phyloP scores from a whole-genome alignment of 116 monocot genomes.

The Posidonia oceanica region DNA sequence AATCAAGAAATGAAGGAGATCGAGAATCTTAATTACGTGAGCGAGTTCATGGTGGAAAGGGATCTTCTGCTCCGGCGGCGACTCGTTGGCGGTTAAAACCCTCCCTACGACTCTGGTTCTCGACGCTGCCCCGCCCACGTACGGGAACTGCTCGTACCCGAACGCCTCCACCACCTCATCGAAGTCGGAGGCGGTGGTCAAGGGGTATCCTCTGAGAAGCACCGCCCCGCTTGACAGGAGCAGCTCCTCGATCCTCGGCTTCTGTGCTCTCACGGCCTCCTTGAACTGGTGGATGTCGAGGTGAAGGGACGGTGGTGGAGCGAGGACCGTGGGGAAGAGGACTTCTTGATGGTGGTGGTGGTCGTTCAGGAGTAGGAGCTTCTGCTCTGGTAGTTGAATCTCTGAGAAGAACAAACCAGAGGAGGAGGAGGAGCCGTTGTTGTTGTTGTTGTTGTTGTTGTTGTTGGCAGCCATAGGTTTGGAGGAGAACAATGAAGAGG shows the following conservation, averaged over 20 bases:
- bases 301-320: constrained; percentile 15
- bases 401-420: constrained; percentile 19
- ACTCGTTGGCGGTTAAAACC: constrained; percentile 92
- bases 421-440: too few species aligned
- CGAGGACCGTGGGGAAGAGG: constrained; percentile 35
- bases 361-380: neutral
- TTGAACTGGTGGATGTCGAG: constrained; percentile 32
- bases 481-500: too few species aligned
- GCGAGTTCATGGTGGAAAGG: constrained; percentile 97
- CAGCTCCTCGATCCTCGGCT: constrained; percentile 36
- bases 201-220: constrained; percentile 65
- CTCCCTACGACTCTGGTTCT: constrained; percentile 80
- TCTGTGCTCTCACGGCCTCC: constrained; percentile 22
- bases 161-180: constrained; percentile 64
- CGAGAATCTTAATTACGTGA: constrained; percentile 33
- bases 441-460: too few species aligned
- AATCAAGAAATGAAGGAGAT: neutral
- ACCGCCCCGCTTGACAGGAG: constrained; percentile 54
- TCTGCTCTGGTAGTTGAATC: constrained; percentile 40
- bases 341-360: constrained; percentile 7
- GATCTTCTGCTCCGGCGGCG: constrained; percentile 90
- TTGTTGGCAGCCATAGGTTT: too few species aligned
- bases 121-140: constrained; percentile 91
- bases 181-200: constrained; percentile 50
- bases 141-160: constrained; percentile 78